Evolutionary conservation across 495 filamentous ascomycete species (phyloP).

Genomic region (Trypethelium eluteriae): DNA sequence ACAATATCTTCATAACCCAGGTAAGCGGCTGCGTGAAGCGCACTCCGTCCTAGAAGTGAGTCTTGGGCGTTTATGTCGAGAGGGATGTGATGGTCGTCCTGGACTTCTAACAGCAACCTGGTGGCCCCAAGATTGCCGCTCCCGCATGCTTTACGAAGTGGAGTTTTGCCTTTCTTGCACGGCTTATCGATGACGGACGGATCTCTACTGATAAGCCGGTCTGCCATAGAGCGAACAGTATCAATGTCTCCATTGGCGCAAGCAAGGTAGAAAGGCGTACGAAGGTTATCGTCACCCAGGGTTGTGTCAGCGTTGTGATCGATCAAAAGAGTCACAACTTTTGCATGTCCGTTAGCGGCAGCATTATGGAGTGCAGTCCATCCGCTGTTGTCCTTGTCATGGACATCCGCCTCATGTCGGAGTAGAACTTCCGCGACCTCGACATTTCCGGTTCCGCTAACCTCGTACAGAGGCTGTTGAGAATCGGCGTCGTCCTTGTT

Average conservation of each 20-base stretch:
- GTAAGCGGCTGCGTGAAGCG: neutral
- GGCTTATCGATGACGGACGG: neutral
- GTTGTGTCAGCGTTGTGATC: neutral
- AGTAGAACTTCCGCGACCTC: neutral
- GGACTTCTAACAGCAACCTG: neutral
- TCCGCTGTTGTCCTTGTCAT: neutral
- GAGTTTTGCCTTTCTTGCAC: neutral
- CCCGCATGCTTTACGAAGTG: neutral
- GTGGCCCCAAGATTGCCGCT: neutral
- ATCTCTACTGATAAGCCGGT: neutral
- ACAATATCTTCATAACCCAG: neutral
- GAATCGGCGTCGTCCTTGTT: neutral
- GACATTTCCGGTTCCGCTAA: neutral
- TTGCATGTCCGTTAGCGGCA: neutral
- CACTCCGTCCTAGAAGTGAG: neutral
- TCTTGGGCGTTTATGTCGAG: neutral
- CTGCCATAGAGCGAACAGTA: neutral
- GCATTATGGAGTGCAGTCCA: neutral
- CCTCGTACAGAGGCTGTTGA: neutral
- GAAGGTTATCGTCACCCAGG: neutral
- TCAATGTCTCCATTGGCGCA: neutral
- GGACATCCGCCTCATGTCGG: neutral
- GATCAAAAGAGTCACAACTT: neutral
- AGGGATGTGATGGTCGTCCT: neutral
- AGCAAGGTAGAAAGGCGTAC: neutral